These are phyloP conservation scores for Diaporthe capsici DNA, from an alignment of 2,329 filamentous ascomycete species.

Conservation along the genomic window DNA sequence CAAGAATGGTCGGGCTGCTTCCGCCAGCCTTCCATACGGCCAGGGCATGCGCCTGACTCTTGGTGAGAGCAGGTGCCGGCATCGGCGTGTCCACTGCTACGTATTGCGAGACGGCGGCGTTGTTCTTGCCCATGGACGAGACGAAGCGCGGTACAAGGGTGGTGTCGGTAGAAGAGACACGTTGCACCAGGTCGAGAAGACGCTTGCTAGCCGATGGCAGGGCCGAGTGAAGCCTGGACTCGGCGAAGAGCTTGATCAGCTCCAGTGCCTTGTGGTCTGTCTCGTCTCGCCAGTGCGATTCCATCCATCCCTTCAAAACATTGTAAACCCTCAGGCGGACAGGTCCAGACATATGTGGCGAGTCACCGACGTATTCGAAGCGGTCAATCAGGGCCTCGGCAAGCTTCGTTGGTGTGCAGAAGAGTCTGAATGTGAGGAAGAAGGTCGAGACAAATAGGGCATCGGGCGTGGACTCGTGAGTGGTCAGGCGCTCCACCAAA, in stretches of 20 bases:
- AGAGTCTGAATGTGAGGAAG: constrained; percentile 95
- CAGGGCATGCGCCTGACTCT: constrained; percentile 81
- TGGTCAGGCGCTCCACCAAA: constrained; percentile 93
- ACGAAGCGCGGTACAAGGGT: constrained; percentile 86
- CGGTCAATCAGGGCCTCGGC: constrained; percentile 88
- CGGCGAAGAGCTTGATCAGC: constrained; percentile 85
- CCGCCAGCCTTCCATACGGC: constrained; percentile 81
- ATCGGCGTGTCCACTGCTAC: constrained; percentile 79
- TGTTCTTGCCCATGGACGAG: constrained; percentile 91
- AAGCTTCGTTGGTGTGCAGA: constrained; percentile 85
- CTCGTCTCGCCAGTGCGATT: constrained; percentile 92
- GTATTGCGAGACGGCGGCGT: constrained; percentile 79
- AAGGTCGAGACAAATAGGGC: constrained; percentile 94
- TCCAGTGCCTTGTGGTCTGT: constrained; percentile 83
- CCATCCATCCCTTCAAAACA: constrained; percentile 96
- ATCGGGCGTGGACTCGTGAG: constrained; percentile 93
- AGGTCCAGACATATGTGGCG: constrained; percentile 79
- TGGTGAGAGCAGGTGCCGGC: constrained; percentile 78
- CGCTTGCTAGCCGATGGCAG: constrained; percentile 85
- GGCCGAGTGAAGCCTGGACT: constrained; percentile 75
- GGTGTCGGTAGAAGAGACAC: constrained; percentile 77
- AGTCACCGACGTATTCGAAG: constrained; percentile 91
- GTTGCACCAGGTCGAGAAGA: constrained; percentile 83
- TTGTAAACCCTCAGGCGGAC: constrained; percentile 95
- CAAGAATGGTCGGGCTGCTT: constrained; percentile 80